A percentile compares a stretch with the other conserved stretches of the same genome.
phyloP scores from a whole-genome alignment of 1,284 basidiomycete species.

The Austroboletus novae-zelandiae region DNA sequence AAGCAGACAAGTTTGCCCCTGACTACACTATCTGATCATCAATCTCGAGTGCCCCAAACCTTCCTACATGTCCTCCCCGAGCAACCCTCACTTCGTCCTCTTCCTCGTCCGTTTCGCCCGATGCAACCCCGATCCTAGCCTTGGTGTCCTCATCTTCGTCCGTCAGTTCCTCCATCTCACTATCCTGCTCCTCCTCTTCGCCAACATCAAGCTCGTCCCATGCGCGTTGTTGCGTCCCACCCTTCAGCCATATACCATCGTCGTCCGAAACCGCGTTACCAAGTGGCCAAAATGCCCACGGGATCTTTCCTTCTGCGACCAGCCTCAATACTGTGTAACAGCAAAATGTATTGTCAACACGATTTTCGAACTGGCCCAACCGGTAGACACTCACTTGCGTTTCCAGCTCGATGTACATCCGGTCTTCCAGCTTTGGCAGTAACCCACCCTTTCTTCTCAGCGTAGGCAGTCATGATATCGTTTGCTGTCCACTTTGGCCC shows the following conservation, averaged over 20 bases:
- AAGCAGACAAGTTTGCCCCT: not conserved
- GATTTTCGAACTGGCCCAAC: not conserved
- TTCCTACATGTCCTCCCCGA: constrained; percentile 14
- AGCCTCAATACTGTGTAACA: constrained; percentile 63
- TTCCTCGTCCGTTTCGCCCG: constrained; percentile 4
- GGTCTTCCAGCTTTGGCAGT: constrained; percentile 89
- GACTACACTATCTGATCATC: constrained; percentile 28
- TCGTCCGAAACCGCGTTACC: constrained; percentile 37
- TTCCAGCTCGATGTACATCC: constrained; percentile 86
- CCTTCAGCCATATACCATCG: constrained; percentile 60
- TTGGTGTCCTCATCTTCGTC: constrained; percentile 9
- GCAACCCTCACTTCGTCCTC: constrained; percentile 19
- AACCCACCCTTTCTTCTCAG: constrained; percentile 74
- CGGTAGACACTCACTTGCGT: constrained; percentile 63
- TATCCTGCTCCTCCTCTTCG: constrained; percentile 24
- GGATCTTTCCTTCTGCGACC: constrained; percentile 74
- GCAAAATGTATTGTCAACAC: constrained; percentile 6
- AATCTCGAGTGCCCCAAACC: constrained; percentile 28
- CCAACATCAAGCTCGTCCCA: constrained; percentile 34
- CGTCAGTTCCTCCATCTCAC: constrained; percentile 15
- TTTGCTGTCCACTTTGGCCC: constrained; percentile 68
- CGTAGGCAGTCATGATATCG: constrained; percentile 77
- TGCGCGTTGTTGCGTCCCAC: constrained; percentile 30
- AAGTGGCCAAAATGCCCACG: constrained; percentile 86
- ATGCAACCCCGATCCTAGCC: not conserved